phyloP scores from a whole-genome alignment of 108 stramenopile species.

The Pinguiococcus pyrenoidosus region DNA sequence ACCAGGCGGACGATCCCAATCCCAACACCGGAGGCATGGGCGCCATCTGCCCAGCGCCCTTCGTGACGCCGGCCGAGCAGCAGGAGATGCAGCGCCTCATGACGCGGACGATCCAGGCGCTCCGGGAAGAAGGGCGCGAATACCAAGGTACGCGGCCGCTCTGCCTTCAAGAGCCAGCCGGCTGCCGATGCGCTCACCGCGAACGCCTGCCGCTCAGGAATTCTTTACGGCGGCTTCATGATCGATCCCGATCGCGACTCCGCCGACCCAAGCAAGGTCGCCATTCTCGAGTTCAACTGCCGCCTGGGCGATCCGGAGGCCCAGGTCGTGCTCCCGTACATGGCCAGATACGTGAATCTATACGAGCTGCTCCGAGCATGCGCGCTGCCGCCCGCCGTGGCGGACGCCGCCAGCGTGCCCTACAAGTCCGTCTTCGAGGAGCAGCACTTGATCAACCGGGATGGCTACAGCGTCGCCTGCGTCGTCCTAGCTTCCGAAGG shows the following conservation, averaged over 20 bases:
- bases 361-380: conserved; percentile 76
- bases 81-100: conserved; percentile 67
- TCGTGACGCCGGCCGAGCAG: conserved; percentile 64
- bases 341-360: conserved; percentile 53
- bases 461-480: no score
- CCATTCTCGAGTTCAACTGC: conserved; percentile 92
- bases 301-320: conserved; percentile 94
- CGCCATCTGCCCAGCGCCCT: conserved; percentile 81
- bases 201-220: conserved; percentile 78
- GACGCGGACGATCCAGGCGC: no score
- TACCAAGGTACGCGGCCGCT: no score
- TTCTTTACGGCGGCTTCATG: conserved; percentile 90
- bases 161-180: no score
- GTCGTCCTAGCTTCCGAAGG: conserved; percentile 79
- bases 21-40: conserved; percentile 96
- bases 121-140: no score
- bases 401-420: conserved; percentile 54
- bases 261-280: no score
- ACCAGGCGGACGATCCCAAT: no score
- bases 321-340: conserved; percentile 74
- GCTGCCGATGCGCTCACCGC: conserved; percentile 82
- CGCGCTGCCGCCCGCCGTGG: no score
- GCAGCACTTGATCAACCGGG: no score
- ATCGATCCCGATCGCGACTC: background rate
- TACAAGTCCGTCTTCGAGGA: conserved; percentile 55